These are phyloP conservation scores for Drechslerella coelobrocha DNA, from an alignment of 2,329 filamentous ascomycete genomes.

Conservation along the genomic window DNA sequence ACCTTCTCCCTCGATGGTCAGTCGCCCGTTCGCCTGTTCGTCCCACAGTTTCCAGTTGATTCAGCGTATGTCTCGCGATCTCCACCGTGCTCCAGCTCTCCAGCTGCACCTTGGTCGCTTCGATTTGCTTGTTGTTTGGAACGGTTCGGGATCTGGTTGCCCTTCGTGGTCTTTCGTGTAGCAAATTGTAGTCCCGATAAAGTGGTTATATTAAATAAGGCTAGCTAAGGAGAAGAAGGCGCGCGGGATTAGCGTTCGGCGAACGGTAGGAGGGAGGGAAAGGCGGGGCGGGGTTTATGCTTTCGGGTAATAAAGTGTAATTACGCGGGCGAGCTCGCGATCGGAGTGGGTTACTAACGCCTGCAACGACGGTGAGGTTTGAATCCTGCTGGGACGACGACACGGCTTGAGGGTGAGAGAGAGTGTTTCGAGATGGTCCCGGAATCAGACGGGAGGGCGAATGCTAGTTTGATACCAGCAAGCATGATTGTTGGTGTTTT, in stretches of 20 bases:
- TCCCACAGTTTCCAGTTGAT: too few species aligned
- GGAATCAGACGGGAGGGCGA: too few species aligned
- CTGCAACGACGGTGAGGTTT: not conserved
- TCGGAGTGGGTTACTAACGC: not conserved
- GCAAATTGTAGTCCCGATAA: not conserved
- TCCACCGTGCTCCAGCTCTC: too few species aligned
- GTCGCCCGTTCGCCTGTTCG: too few species aligned
- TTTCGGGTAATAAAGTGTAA: slow-evolving; percentile 32
- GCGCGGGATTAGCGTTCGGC: slow-evolving; percentile 3
- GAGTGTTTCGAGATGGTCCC: too few species aligned
- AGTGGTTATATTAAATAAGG: not conserved
- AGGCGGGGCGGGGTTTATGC: slow-evolving; percentile 28
- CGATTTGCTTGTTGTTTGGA: not conserved
- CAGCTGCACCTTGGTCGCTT: too few species aligned
- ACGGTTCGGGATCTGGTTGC: not conserved
- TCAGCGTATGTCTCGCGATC: too few species aligned
- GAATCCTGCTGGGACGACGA: too few species aligned
- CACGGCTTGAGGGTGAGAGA: too few species aligned
- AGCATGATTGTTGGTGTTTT: too few species aligned
- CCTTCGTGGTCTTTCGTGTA: not conserved
- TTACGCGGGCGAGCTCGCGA: slow-evolving; percentile 16
- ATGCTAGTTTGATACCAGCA: too few species aligned
- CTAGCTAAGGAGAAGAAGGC: not conserved
- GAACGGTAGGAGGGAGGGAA: slow-evolving; percentile 2
- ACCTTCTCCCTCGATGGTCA: not conserved